phyloP scores from a whole-genome alignment of 495 filamentous ascomycete species.

The Cercophora newfieldiana region DNA sequence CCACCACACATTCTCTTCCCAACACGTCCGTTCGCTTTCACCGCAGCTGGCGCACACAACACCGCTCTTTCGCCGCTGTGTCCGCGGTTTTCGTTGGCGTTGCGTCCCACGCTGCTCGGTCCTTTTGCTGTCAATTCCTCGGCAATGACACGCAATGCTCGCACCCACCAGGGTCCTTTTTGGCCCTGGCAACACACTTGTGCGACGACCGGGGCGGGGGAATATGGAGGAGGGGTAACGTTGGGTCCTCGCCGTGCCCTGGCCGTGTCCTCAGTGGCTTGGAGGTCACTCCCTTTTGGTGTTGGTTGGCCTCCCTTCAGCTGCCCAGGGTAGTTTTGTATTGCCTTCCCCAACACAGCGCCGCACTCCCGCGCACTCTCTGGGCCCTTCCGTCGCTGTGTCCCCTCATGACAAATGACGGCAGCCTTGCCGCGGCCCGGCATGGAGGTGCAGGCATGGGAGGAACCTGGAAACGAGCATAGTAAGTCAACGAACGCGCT shows the following conservation, averaged over 20 bases:
- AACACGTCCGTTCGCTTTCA: not conserved
- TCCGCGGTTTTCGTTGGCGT: not conserved
- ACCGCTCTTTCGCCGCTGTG: not conserved
- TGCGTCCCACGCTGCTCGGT: not conserved
- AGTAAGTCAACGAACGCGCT: not conserved
- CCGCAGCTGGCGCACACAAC: not conserved
- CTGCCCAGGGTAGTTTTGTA: not conserved
- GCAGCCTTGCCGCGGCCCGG: conserved; percentile 1
- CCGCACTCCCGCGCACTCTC: not conserved
- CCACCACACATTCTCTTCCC: not conserved
- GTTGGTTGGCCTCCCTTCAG: conserved; percentile 10
- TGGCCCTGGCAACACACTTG: not conserved
- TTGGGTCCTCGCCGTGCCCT: not conserved
- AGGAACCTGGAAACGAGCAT: not conserved
- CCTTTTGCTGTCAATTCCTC: conserved; percentile 1
- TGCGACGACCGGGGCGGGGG: conserved; percentile 1
- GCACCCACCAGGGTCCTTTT: conserved; percentile 3
- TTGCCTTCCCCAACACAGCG: not conserved
- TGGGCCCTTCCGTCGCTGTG: not conserved
- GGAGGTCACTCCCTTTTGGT: not conserved
- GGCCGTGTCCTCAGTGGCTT: conserved; percentile 1
- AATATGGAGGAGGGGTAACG: conserved; percentile 5
- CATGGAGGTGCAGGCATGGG: not conserved
- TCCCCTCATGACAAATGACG: not conserved
- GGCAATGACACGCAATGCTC: not conserved